Conservation (phyloP, 306 rosid species). For the Trifolium fragiferum region DNA sequence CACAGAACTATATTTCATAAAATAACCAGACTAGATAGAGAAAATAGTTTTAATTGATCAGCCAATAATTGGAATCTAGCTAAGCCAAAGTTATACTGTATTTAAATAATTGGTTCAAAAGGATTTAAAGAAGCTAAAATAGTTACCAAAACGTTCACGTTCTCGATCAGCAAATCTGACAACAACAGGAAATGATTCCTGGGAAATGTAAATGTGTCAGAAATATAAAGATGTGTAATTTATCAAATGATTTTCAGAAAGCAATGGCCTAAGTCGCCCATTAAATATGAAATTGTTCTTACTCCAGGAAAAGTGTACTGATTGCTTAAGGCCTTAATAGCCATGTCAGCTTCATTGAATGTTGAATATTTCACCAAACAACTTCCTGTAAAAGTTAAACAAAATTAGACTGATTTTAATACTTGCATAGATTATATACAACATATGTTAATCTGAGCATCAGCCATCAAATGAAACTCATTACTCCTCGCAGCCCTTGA, state of each 20-base stretch:
- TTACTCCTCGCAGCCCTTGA: conserved; percentile 28
- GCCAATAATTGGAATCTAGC: conserved; percentile 18
- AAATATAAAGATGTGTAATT: conserved; percentile 35
- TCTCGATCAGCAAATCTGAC: conserved; percentile 82
- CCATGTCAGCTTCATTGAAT: conserved; percentile 74
- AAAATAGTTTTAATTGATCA: conserved; percentile 23
- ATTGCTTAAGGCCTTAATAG: conserved; percentile 71
- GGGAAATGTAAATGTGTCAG: conserved; percentile 38
- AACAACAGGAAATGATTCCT: conserved; percentile 67
- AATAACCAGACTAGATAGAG: conserved; percentile 29
- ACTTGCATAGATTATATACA: conserved; percentile 24
- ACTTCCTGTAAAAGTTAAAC: conserved; percentile 62
- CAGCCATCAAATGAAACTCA: conserved; percentile 28
- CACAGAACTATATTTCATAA: neutral
- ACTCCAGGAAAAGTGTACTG: conserved; percentile 82
- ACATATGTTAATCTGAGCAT: conserved; percentile 22
- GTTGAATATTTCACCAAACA: conserved; percentile 88
- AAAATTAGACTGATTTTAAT: conserved; percentile 38
- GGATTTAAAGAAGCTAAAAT: conserved; percentile 26
- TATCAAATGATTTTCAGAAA: conserved; percentile 39
- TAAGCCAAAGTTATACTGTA: conserved; percentile 5
- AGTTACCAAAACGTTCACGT: conserved; percentile 70
- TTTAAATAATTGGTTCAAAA: conserved; percentile 29
- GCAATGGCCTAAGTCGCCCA: conserved; percentile 20
- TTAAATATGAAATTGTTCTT: conserved; percentile 41